phyloP scores from a whole-genome alignment of 805 yeast genomes.

The Zygosaccharomyces pseudorouxii region DNA sequence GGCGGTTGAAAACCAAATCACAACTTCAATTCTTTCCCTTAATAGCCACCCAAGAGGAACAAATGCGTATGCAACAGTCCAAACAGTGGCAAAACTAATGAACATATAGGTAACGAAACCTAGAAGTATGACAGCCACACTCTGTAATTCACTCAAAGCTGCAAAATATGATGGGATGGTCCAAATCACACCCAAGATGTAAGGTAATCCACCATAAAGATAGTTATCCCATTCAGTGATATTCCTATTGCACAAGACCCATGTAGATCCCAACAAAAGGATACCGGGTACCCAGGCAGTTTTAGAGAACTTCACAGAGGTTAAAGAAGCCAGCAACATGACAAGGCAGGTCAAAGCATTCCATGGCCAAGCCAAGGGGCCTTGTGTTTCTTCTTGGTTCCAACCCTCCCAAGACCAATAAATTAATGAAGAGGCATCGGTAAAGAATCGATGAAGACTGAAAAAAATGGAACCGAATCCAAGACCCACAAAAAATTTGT shows the following conservation, averaged over 20 bases:
- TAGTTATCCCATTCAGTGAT: slow-evolving; percentile 32
- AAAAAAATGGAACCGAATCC: slow-evolving; percentile 79
- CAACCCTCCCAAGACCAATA: slow-evolving; percentile 97
- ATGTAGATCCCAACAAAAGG: slow-evolving; percentile 31
- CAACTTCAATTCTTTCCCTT: slow-evolving; percentile 82
- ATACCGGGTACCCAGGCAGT: slow-evolving; percentile 26
- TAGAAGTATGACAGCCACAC: slow-evolving; percentile 49
- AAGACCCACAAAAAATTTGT: slow-evolving; percentile 35
- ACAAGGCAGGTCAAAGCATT: slow-evolving; percentile 62
- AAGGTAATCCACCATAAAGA: slow-evolving; percentile 62
- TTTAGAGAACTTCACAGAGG: slow-evolving; percentile 16
- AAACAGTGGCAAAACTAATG: slow-evolving; percentile 75
- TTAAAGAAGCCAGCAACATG: slow-evolving; percentile 52
- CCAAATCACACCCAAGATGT: slow-evolving; percentile 59
- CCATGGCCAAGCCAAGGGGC: slow-evolving; percentile 64
- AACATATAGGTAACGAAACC: slow-evolving; percentile 49
- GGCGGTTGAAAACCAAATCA: slow-evolving; percentile 53
- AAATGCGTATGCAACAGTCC: slow-evolving; percentile 98
- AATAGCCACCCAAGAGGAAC: slow-evolving; percentile 90
- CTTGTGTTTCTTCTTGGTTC: slow-evolving; percentile 79
- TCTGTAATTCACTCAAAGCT: slow-evolving; percentile 49
- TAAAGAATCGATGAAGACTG: slow-evolving; percentile 64
- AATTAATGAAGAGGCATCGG: slow-evolving; percentile 83
- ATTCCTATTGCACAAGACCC: slow-evolving; percentile 19
- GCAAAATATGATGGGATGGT: slow-evolving; percentile 60